These are phyloP conservation scores for Mycena capillaripes DNA, from an alignment of 768 basidiomycete genomes.

Conservation along the genomic window DNA sequence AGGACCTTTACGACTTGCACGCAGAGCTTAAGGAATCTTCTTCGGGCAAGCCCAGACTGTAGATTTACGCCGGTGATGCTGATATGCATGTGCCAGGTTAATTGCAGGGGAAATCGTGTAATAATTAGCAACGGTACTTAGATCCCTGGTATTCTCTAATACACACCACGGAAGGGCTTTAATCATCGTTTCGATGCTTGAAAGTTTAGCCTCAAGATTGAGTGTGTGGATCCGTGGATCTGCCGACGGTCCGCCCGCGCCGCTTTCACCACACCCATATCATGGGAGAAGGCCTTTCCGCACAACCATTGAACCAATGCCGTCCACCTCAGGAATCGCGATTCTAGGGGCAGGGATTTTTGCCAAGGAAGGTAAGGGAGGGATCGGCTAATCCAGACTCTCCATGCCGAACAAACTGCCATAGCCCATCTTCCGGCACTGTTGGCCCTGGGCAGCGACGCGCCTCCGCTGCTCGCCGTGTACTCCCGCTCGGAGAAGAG, in stretches of 20 bases:
- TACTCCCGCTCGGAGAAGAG: constrained; percentile 85
- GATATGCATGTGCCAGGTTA: too few relatives aligned
- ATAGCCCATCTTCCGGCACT: constrained; percentile 89
- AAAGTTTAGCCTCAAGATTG: not conserved
- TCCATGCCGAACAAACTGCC: constrained; percentile 36
- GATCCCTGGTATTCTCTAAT: not conserved
- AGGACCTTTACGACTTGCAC: constrained; percentile 80
- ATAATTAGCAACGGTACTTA: not conserved
- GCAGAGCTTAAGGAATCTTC: constrained; percentile 36
- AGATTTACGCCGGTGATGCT: too few relatives aligned
- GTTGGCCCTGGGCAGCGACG: constrained; percentile 60
- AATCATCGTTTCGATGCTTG: not conserved
- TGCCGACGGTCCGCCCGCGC: not conserved
- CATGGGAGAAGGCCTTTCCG: not conserved
- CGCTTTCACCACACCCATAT: not conserved
- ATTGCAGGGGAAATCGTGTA: not conserved
- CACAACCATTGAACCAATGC: constrained; percentile 8
- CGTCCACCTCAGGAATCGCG: constrained; percentile 67
- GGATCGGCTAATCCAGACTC: constrained; percentile 40
- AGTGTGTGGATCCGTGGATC: too few relatives aligned
- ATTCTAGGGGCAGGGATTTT: constrained; percentile 88
- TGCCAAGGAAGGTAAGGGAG: constrained; percentile 75
- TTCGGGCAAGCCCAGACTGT: constrained; percentile 52
- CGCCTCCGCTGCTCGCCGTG: constrained; percentile 70
- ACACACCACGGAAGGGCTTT: not conserved